Conservation (phyloP, 495 filamentous ascomycete species). For the Xylaria intraflava region DNA sequence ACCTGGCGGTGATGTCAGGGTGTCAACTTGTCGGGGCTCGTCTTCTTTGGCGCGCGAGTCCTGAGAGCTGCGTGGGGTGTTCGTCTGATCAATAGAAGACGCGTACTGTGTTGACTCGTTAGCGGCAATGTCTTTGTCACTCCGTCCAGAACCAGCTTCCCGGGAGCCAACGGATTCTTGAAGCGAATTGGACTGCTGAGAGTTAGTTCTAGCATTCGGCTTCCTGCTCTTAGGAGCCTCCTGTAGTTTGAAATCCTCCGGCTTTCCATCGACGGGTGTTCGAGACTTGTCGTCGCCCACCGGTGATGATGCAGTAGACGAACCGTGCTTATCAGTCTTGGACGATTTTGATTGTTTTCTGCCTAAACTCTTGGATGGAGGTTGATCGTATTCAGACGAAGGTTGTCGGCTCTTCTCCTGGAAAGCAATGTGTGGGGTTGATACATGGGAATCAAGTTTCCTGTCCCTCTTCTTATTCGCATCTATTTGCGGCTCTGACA, state of each 20-base stretch:
- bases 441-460: slow-evolving; percentile 37
- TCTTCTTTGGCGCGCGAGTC: slow-evolving; percentile 41
- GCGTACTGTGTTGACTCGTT: slow-evolving; percentile 27
- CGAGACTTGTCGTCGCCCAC: slow-evolving; percentile 34
- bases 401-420: slow-evolving; percentile 74
- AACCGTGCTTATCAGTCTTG: slow-evolving; percentile 29
- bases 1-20: slow-evolving; percentile 21
- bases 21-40: slow-evolving; percentile 38
- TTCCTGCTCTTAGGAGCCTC: slow-evolving; percentile 67
- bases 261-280: slow-evolving; percentile 28
- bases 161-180: slow-evolving; percentile 25
- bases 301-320: slow-evolving; percentile 32
- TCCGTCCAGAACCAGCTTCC: slow-evolving; percentile 19
- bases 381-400: slow-evolving; percentile 44
- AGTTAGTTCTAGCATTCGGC: slow-evolving; percentile 57
- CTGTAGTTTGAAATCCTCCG: slow-evolving; percentile 65
- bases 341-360: slow-evolving; percentile 42
- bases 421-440: slow-evolving; percentile 83
- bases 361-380: slow-evolving; percentile 32
- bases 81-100: slow-evolving; percentile 29
- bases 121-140: slow-evolving; percentile 23
- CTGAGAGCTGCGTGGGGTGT: slow-evolving; percentile 43
- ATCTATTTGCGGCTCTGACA: slow-evolving; percentile 40
- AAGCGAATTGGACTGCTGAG: slow-evolving; percentile 46
- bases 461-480: slow-evolving; percentile 35